Evolutionary conservation across 2,329 filamentous ascomycete species (phyloP).

Genomic region (Fusarium pininemorale): DNA sequence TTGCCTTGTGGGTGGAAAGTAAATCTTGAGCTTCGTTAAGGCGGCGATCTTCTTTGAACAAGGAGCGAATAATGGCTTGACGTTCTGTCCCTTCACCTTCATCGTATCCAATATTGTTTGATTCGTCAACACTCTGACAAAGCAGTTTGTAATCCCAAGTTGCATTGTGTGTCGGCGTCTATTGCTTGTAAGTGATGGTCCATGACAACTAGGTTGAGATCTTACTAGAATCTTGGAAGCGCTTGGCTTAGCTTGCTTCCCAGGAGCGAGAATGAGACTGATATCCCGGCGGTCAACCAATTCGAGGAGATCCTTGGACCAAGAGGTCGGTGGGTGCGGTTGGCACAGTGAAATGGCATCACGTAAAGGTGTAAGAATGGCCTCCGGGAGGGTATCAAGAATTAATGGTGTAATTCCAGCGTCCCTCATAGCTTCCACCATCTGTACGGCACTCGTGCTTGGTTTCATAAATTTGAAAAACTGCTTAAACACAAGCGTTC

Average conservation of each 20-base stretch:
- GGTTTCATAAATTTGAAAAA: conserved; percentile 69
- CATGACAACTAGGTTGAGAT: neutral
- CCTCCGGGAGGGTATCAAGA: conserved; percentile 86
- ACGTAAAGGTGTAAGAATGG: conserved; percentile 80
- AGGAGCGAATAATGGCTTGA: conserved; percentile 81
- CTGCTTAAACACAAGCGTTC: conserved; percentile 74
- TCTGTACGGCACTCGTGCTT: conserved; percentile 63
- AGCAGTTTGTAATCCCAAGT: conserved; percentile 81
- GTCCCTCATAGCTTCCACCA: conserved; percentile 78
- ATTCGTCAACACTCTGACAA: conserved; percentile 72
- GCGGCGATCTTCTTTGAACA: conserved; percentile 92
- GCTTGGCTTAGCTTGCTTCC: conserved; percentile 42
- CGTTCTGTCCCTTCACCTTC: conserved; percentile 86
- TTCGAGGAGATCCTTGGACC: conserved; percentile 75
- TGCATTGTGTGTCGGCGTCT: conserved; percentile 71
- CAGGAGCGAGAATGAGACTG: conserved; percentile 67
- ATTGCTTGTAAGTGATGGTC: conserved; percentile 37
- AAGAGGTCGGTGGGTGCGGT: conserved; percentile 79
- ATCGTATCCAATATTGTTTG: conserved; percentile 70
- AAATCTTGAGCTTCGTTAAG: conserved; percentile 86
- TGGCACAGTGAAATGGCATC: conserved; percentile 89
- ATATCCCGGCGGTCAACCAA: conserved; percentile 86
- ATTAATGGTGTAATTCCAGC: conserved; percentile 73
- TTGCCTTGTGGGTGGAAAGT: conserved; percentile 84
- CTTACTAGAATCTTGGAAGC: conserved; percentile 56